These are phyloP conservation scores for Alternaria panax DNA, from an alignment of 2,329 filamentous ascomycete genomes.

Conservation along the genomic window DNA sequence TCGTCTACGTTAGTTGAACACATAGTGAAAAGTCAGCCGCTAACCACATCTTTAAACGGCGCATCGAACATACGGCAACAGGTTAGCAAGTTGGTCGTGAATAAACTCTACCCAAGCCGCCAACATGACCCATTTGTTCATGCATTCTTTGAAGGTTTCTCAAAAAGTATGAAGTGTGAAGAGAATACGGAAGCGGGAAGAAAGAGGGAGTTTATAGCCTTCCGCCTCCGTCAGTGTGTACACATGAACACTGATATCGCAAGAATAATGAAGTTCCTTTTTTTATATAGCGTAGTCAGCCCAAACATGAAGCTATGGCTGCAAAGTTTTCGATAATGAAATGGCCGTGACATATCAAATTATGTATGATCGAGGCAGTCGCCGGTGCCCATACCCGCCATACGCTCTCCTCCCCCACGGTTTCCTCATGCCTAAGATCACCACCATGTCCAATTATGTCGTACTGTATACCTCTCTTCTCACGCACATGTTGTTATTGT, in stretches of 20 bases:
- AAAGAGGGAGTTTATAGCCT: not conserved
- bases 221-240: not conserved
- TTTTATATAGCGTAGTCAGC: rapidly evolving
- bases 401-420: not conserved
- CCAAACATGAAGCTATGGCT: not conserved
- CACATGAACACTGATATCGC: not conserved
- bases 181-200: not conserved
- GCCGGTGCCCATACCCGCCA: not conserved
- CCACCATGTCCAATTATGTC: too few relatives aligned
- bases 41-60: not conserved
- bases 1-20: not conserved
- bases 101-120: too few relatives aligned
- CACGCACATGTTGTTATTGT: too few relatives aligned
- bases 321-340: not conserved
- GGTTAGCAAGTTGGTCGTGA: too few relatives aligned
- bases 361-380: not conserved
- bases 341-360: not conserved
- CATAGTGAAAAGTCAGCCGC: too few relatives aligned
- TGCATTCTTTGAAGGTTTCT: too few relatives aligned
- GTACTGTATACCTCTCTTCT: too few relatives aligned
- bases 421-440: not conserved
- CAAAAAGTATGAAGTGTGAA: too few relatives aligned
- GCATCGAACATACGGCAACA: too few relatives aligned
- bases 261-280: too few relatives aligned
- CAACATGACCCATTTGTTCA: too few relatives aligned